These are phyloP conservation scores for Cryptococcus amylolentus DNA, from an alignment of 1,284 basidiomycete genomes.

Conservation along the genomic window DNA sequence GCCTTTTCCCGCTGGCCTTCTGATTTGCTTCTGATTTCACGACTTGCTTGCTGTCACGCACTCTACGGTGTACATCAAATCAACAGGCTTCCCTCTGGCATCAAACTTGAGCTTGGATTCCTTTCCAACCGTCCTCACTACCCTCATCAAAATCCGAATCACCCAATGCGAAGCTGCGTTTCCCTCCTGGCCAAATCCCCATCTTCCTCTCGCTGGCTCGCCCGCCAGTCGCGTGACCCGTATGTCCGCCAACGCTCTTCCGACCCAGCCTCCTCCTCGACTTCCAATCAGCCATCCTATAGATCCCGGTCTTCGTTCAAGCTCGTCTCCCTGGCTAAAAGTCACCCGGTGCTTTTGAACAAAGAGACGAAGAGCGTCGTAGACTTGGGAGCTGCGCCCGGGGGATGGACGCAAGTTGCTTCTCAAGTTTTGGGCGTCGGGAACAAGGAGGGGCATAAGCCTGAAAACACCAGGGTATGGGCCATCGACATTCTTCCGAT, in stretches of 20 bases:
- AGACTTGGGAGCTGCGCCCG: constrained; percentile 81
- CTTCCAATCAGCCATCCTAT: constrained; percentile 48
- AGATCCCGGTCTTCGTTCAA: constrained; percentile 83
- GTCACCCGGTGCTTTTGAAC: constrained; percentile 54
- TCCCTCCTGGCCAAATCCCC: constrained; percentile 15
- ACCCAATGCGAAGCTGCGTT: constrained; percentile 15
- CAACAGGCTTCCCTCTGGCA: too few species aligned
- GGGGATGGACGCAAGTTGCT: constrained; percentile 83
- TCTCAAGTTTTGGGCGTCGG: constrained; percentile 31
- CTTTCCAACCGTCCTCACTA: too few species aligned
- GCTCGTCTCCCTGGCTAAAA: constrained; percentile 51
- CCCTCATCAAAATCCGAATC: too few species aligned
- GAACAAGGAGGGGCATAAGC: neutral
- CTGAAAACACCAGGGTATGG: constrained; percentile 55
- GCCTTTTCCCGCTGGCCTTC: too few species aligned
- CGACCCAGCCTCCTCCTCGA: neutral
- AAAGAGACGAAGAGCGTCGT: constrained; percentile 57
- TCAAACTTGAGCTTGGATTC: too few species aligned
- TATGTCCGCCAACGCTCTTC: constrained; percentile 35
- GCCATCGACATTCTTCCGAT: constrained; percentile 72
- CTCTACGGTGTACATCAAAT: too few species aligned
- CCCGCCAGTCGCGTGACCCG: constrained; percentile 42
- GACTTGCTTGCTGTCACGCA: too few species aligned
- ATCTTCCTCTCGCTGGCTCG: constrained; percentile 48
- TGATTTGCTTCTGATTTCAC: too few species aligned